These are phyloP conservation scores for Thalassia testudinum DNA, from an alignment of 116 monocot species.

Conservation along the genomic window DNA sequence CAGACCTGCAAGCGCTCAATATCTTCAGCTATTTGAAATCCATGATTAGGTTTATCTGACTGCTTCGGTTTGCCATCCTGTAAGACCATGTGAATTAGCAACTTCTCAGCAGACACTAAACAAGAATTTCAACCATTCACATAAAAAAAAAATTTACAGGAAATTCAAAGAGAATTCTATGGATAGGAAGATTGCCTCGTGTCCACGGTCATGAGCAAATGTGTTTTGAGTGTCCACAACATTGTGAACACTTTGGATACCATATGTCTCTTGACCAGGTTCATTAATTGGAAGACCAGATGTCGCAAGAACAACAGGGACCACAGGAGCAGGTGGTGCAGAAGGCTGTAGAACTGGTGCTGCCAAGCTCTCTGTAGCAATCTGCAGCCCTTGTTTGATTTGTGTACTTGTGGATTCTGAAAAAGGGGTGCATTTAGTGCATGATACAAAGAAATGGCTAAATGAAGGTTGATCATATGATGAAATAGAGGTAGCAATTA, in stretches of 20 bases:
- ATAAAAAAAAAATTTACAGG: no score
- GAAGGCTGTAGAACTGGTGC: conserved; percentile 30
- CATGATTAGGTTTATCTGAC: conserved; percentile 31
- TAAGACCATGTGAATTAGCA: neutral
- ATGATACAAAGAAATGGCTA: neutral
- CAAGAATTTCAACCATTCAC: no score
- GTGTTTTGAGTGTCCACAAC: conserved; percentile 1
- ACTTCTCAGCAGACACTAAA: no score
- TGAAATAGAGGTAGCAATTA: no score
- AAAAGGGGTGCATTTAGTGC: neutral
- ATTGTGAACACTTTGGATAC: no score
- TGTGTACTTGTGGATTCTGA: conserved; percentile 15
- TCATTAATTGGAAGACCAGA: no score
- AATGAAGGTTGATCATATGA: neutral
- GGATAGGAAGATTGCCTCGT: conserved; percentile 33
- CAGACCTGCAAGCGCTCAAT: conserved; percentile 69
- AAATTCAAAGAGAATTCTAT: no score
- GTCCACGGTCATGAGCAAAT: conserved; percentile 10
- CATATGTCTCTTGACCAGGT: no score
- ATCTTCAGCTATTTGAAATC: conserved; percentile 46
- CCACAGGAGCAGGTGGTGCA: conserved; percentile 4
- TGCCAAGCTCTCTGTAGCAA: conserved; percentile 34
- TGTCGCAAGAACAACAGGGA: no score
- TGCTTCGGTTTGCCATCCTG: conserved; percentile 32
- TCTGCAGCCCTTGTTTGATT: conserved; percentile 38